Evolutionary conservation across 1,284 basidiomycete species (phyloP).

Genomic region (Neonothopanus nambi): DNA sequence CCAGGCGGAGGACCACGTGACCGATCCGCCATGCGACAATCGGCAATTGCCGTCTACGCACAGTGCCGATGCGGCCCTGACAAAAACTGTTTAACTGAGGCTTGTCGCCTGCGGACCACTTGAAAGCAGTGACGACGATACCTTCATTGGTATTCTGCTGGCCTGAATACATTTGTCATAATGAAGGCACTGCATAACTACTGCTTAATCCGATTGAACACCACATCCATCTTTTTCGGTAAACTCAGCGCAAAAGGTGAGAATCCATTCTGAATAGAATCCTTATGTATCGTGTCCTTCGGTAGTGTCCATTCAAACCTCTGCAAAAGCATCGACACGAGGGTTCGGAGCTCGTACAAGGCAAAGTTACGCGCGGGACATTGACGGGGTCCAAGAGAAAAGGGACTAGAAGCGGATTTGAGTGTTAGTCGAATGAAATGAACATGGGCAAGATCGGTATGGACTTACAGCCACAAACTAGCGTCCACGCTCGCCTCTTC

Average conservation of each 20-base stretch:
- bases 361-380: constrained; percentile 34
- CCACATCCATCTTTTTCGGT: not conserved
- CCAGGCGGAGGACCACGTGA: too few relatives aligned
- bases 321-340: constrained; percentile 29
- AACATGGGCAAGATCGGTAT: too few relatives aligned
- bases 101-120: too few relatives aligned
- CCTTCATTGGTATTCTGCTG: too few relatives aligned
- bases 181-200: too few relatives aligned
- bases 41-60: too few relatives aligned
- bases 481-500: not conserved
- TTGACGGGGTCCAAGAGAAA: constrained; percentile 24
- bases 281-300: constrained; percentile 24
- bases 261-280: constrained; percentile 29
- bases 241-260: constrained; percentile 15
- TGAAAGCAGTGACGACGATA: too few relatives aligned
- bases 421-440: too few relatives aligned
- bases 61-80: too few relatives aligned
- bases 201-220: not conserved
- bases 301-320: constrained; percentile 32
- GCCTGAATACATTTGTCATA: too few relatives aligned
- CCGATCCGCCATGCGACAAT: too few relatives aligned
- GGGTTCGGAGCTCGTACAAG: constrained; percentile 31
- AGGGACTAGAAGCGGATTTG: not conserved
- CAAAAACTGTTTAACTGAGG: too few relatives aligned
- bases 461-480: not conserved